Percentiles rank a stretch among this genome's conserved stretches.
Conservation (phyloP, 2,329 filamentous ascomycete species). For the Hirsutella minnesotensis region DNA sequence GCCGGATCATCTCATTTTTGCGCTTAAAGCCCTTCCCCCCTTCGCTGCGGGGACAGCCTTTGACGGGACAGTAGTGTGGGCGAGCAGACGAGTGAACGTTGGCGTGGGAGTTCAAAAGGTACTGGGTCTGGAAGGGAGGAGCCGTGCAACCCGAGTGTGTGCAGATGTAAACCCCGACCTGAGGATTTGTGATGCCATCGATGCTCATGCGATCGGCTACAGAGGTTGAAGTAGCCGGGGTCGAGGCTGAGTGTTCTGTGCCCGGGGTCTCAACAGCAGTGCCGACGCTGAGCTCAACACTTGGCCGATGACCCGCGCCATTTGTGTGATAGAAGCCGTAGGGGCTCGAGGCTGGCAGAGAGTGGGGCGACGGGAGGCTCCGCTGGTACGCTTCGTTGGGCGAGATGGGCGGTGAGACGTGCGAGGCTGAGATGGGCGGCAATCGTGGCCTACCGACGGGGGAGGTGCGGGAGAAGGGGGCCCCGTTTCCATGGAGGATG, state of each 20-base stretch:
- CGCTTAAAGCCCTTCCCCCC: conserved; percentile 59
- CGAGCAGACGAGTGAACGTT: conserved; percentile 56
- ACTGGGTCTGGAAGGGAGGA: conserved; percentile 63
- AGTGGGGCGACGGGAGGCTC: conserved; percentile 35
- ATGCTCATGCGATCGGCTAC: conserved; percentile 45
- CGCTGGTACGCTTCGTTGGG: conserved; percentile 33
- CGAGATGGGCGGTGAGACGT: conserved; percentile 35
- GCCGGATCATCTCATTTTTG: conserved; percentile 63
- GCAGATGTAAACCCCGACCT: conserved; percentile 45
- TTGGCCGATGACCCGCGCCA: conserved; percentile 21
- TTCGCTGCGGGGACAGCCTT: conserved; percentile 49
- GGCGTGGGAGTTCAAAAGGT: conserved; percentile 68
- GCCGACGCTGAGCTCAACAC: conserved; percentile 30
- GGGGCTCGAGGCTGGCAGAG: conserved; percentile 25
- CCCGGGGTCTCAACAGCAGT: conserved; percentile 33
- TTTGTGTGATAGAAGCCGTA: conserved; percentile 23
- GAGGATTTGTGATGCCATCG: conserved; percentile 42
- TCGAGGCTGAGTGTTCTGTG: conserved; percentile 30
- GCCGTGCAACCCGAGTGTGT: conserved; percentile 53
- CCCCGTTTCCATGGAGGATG: conserved; percentile 10
- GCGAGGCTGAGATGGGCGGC: conserved; percentile 16
- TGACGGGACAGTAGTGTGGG: conserved; percentile 54
- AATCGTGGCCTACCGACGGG: conserved; percentile 19
- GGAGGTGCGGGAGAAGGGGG: conserved; percentile 22
- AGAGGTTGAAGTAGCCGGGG: conserved; percentile 25